Base-by-base conservation (phyloP, 371 early-diverging fungal species). In the Fennellomyces sp. region DNA sequence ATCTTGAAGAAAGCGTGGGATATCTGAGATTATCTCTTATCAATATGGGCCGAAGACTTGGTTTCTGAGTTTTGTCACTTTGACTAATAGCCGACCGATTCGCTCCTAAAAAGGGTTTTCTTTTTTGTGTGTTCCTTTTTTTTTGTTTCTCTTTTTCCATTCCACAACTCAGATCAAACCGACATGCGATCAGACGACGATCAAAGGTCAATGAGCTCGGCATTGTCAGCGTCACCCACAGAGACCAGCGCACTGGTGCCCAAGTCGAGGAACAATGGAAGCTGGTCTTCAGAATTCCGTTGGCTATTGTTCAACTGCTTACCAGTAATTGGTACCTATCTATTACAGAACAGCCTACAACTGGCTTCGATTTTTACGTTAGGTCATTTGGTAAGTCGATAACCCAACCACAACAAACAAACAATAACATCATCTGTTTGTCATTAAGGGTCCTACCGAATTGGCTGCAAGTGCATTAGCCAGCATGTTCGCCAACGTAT, bases 401-500 rank as follows among this genome's bases (percentile, higher is more conserved):
- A 25, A 29, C 31, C 53, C 29, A 38, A 42, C 51, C 28, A 35
- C n/a, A 30, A 30, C 15, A 23, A 6, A 10, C n/a, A 29, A 58
- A 42, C 41, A 42, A 33, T 56, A 25, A 38, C 38, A 7, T 50
- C 30, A 38, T 31, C 60, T 13, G 47, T 68, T 19, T 69, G 76
- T 33, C 73, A 74, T 55, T 5, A 39, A 82, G 58, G 84, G 87
- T 35, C 79, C 87, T 0, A 82, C 80, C 52, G 92, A 94, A 76
- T 75, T 94, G 30, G 94, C 91, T 1, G 90, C 93, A 0, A 78
- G 86, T 5, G 86, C 93, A 12, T 74, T 94, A 15, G 85, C 90
- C 2, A 82, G 86, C 50, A 91, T 94, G 91, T 89, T 89, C 64
- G 89, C 90, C 21, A 89, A 89, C 36, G 92, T 95, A 5, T 88